These are phyloP conservation scores for Rutstroemia sp. DNA, from an alignment of 2,329 filamentous ascomycete genomes.

Conservation along the genomic window DNA sequence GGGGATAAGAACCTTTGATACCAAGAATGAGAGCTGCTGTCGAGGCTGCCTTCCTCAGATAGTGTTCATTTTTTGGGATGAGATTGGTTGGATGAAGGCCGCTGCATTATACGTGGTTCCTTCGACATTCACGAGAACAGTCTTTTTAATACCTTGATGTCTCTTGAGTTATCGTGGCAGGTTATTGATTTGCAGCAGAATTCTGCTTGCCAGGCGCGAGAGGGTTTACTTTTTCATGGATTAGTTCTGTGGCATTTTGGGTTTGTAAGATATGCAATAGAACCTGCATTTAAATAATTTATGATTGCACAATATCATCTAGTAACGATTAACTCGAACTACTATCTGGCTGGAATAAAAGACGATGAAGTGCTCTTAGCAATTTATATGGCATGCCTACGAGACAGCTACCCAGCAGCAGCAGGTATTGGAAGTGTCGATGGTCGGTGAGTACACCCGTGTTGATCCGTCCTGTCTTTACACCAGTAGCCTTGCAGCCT, in stretches of 20 bases:
- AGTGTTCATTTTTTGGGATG: conserved; percentile 16
- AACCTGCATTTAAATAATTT: conserved; percentile 18
- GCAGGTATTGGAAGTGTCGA: too few relatives aligned
- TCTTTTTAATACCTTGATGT: conserved; percentile 30
- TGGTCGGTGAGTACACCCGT: too few relatives aligned
- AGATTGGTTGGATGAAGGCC: conserved; percentile 16
- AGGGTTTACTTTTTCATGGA: conserved; percentile 21
- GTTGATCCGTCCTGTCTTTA: too few relatives aligned
- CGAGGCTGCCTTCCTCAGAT: conserved; percentile 12
- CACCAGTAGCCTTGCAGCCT: conserved; percentile 13
- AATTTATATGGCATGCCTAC: too few relatives aligned
- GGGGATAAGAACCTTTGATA: conserved; percentile 12
- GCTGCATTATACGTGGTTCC: conserved; percentile 13
- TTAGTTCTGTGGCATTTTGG: conserved; percentile 29
- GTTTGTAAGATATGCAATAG: conserved; percentile 32
- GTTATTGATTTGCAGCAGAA: conserved; percentile 21
- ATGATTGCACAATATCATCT: neutral
- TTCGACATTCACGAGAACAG: conserved; percentile 21
- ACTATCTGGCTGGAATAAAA: neutral
- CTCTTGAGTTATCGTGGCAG: conserved; percentile 22
- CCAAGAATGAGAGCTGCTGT: conserved; percentile 11
- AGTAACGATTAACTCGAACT: too few relatives aligned
- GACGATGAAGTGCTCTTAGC: neutral
- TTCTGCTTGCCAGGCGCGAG: conserved; percentile 27
- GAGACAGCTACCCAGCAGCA: too few relatives aligned